A percentile compares a stretch with the other conserved stretches of the same genome.
Conservation (phyloP, 2,329 filamentous ascomycete genomes). For the Colletotrichum sp. region DNA sequence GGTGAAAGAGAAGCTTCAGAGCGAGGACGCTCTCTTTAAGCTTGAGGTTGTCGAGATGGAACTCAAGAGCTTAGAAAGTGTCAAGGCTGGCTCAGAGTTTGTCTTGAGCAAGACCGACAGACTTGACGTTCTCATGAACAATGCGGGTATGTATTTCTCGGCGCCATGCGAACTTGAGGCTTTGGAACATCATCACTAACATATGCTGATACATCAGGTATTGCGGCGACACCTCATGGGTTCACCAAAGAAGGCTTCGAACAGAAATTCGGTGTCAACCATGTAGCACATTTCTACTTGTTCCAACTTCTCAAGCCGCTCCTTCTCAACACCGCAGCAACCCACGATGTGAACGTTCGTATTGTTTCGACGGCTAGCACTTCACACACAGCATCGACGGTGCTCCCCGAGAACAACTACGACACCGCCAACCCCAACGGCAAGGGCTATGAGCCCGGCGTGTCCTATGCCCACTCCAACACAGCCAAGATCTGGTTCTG, state of each 20-base stretch:
- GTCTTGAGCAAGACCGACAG: conserved; percentile 21
- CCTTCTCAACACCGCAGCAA: conserved; percentile 42
- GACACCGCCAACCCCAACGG: conserved; percentile 35
- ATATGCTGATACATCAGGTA: background rate
- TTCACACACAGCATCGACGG: conserved; percentile 39
- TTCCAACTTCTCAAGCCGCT: conserved; percentile 52
- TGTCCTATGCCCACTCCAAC: conserved; percentile 54
- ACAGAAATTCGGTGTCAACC: conserved; percentile 56
- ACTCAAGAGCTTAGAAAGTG: conserved; percentile 32
- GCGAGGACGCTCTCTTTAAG: conserved; percentile 11
- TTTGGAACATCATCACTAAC: background rate
- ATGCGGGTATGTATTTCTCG: conserved; percentile 37
- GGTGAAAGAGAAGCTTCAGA: background rate
- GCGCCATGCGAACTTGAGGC: accelerated
- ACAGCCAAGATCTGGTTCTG: conserved; percentile 56
- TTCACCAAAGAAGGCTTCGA: conserved; percentile 27
- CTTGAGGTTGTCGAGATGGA: conserved; percentile 40
- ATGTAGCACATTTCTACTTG: conserved; percentile 59
- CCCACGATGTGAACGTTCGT: conserved; percentile 43
- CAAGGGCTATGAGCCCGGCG: conserved; percentile 32
- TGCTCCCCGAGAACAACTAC: background rate
- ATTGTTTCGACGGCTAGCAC: conserved; percentile 48
- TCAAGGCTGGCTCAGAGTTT: conserved; percentile 27
- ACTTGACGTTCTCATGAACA: conserved; percentile 42
- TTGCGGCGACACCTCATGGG: conserved; percentile 12